Base-by-base conservation (phyloP, 768 basidiomycete species). In the Flagelloscypha sp. region DNA sequence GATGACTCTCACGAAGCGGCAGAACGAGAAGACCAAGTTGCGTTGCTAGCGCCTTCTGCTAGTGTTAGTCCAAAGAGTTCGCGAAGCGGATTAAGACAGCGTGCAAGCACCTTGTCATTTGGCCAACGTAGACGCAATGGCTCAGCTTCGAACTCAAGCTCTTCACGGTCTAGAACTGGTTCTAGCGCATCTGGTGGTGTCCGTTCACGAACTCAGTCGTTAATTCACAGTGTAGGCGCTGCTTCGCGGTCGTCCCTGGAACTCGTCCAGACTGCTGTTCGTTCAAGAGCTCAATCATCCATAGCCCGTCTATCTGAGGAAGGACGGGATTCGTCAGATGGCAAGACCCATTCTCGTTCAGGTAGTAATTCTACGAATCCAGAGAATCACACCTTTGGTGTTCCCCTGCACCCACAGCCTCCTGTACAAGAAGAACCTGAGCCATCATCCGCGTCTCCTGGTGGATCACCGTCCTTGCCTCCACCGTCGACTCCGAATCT, bases 251-350 rank as follows among this genome's bases (percentile, higher is more conserved):
- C 74, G 1, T 79, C 76, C 19, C 47, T 81, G 24, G 77, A 78
- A 21, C 62, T 74, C 9, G 72, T 76, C 12, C 65, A 66, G 41
- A 53, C 52, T 4, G 63, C 63, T 4, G 54, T 59, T 16, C 65
- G 74, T 25, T 65, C 68, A 17, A 68, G 78, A 13, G 65, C 79
- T 22, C 74, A 78, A 45, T 79, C 79, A n/a, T 74, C 74, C n/a
- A 74, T 76, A 67, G 74, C 71, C 5, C 58, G 79, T 38, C 60
- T 82, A n/a, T 74, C 77, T 42, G 77, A 79, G 37, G 74, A 74
- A 30, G 49, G 51, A 30, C 44, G 51, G 36, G 61, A 55, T 43
- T 39, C 48, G 21, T 58, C 65, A 8, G 58, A 59, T 46, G 54
- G 54, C 2, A n/a, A n/a, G n/a, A n/a, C n/a, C n/a, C 54, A 45